A percentile compares a stretch with the other conserved stretches of the same genome.
Evolutionary conservation across 2,329 filamentous ascomycete species (phyloP).

Genomic region (Botrytis fragariae): DNA sequence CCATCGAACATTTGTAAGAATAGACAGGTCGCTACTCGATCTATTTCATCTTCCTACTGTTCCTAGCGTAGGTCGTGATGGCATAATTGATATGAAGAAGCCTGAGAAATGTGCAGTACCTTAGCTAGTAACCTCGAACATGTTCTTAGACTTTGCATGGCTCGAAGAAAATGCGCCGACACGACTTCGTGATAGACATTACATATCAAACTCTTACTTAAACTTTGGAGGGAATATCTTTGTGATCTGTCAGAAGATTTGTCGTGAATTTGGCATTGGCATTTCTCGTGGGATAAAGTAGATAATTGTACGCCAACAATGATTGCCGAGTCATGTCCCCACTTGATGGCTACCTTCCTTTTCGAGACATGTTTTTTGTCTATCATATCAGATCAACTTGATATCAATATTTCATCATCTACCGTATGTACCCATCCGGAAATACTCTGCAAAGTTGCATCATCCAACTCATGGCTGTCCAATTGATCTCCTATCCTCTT

Average conservation of each 20-base stretch:
- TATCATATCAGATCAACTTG: not conserved
- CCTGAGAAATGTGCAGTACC: not conserved
- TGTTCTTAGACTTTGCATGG: not conserved
- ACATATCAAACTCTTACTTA: not conserved
- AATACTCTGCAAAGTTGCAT: not conserved
- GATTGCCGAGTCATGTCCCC: not conserved
- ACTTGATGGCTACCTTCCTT: not conserved
- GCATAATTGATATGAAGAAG: not conserved
- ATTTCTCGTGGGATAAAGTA: not conserved
- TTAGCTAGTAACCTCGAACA: not conserved
- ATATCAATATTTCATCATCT: not conserved
- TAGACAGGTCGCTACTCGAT: not conserved
- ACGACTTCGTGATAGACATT: not conserved
- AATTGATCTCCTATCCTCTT: not conserved
- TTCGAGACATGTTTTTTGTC: not conserved
- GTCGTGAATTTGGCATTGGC: not conserved
- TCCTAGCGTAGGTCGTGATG: not conserved
- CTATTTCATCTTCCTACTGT: not conserved
- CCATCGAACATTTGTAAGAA: not conserved
- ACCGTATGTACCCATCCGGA: not conserved
- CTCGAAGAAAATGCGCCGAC: not conserved
- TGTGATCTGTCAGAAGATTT: not conserved
- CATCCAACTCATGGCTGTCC: not conserved
- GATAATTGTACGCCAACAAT: not conserved
- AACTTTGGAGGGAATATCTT: not conserved